These are phyloP conservation scores for Oldenlandia corymbosa DNA, from an alignment of 257 asterid genomes.

Conservation along the genomic window DNA sequence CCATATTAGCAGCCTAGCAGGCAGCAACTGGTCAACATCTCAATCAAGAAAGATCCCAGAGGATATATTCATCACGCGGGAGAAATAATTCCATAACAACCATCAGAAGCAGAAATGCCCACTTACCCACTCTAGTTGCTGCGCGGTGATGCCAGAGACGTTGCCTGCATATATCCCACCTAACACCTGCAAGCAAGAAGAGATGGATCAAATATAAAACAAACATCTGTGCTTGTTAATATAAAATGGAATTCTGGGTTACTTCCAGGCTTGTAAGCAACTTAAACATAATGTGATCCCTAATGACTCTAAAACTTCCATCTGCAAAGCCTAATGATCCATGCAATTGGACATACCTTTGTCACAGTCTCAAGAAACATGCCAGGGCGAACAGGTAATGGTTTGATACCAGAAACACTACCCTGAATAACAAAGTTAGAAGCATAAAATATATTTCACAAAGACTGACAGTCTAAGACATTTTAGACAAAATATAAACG, in stretches of 20 bases:
- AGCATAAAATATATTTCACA: constrained; percentile 23
- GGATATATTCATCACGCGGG: too few species aligned
- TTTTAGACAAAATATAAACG: not conserved
- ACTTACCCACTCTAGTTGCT: constrained; percentile 90
- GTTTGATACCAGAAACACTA: constrained; percentile 66
- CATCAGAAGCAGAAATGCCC: not conserved
- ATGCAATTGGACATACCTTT: constrained; percentile 53
- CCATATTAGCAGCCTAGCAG: not conserved
- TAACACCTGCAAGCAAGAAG: constrained; percentile 54
- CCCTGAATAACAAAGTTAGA: constrained; percentile 49
- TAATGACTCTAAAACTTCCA: not conserved
- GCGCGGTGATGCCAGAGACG: constrained; percentile 78
- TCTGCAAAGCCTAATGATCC: constrained; percentile 3
- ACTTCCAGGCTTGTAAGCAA: not conserved
- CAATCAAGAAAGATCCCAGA: not conserved
- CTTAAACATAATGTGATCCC: too few species aligned
- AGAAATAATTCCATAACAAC: constrained; percentile 4
- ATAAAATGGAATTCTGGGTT: not conserved
- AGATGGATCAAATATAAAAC: constrained; percentile 15
- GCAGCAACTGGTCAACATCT: not conserved
- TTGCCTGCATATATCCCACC: constrained; percentile 87
- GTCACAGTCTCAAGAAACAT: constrained; percentile 98
- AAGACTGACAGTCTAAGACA: not conserved
- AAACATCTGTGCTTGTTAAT: not conserved
- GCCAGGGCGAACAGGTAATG: constrained; percentile 94